These are phyloP conservation scores for Phytophthora macrochlamydospora DNA, from an alignment of 352 stramenopile genomes.

Conservation along the genomic window DNA sequence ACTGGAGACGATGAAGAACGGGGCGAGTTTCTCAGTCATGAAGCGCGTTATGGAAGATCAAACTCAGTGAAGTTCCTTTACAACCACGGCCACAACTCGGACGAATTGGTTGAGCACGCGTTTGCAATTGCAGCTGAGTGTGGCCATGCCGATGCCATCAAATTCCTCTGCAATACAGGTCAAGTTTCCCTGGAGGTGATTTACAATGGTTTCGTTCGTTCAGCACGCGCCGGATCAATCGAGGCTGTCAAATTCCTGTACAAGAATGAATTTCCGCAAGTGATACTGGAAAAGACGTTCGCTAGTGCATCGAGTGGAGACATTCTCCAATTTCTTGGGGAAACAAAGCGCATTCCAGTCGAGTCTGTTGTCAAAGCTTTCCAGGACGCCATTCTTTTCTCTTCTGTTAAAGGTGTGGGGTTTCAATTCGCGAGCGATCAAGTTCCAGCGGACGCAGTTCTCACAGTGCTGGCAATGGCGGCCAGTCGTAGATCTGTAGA, in stretches of 20 bases:
- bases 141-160: not conserved
- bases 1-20: not conserved
- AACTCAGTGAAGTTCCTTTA: slow-evolving; percentile 10
- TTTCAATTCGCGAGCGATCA: not conserved
- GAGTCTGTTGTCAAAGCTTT: not conserved
- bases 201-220: not conserved
- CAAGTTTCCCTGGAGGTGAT: not conserved
- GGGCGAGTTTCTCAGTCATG: too few relatives aligned
- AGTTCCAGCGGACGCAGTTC: not conserved
- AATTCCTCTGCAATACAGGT: not conserved
- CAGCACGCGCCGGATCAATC: not conserved
- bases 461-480: not conserved
- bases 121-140: not conserved
- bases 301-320: not conserved
- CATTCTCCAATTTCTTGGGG: not conserved
- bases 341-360: not conserved
- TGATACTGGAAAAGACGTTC: not conserved
- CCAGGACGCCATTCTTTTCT: not conserved
- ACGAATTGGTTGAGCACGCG: not conserved
- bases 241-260: not conserved
- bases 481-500: not conserved
- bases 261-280: not conserved
- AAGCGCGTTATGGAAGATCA: not conserved
- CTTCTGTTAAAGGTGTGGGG: not conserved
- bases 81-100: not conserved